Base-by-base conservation (phyloP, 2,329 filamentous ascomycete genomes). In the Cladosporium halotolerans region DNA sequence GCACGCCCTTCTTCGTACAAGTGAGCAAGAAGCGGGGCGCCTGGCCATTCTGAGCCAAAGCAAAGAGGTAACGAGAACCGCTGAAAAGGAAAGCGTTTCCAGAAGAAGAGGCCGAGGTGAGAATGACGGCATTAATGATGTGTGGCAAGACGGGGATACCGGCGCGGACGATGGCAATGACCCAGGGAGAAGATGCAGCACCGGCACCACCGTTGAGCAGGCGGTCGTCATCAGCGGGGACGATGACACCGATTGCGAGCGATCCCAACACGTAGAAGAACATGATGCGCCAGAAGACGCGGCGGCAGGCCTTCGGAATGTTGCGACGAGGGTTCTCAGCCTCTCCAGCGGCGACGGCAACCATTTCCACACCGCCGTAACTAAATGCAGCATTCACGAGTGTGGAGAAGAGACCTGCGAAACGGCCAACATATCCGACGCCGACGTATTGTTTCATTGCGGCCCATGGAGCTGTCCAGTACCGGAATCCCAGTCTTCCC, bases 1-100 rank as follows among this genome's bases (percentile, higher is more conserved):
- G 72, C 95, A 90, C 60, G 95, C 83, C 69, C 95, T 95, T 46
- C 81, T 81, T 76, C 63, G 84, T 81, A 58, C 84, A 77, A 61
- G 82, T 80, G 31, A 75, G 72, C 10, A 58, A 57, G 61, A 81
- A 70, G 49, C 66, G 70, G 2, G 79, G 79, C 1, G 78, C 79
- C 58, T 79, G 77, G 3, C 72, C 68, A 58, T 77, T 77, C 59
- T 78, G 72, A 2, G 73, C 73, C 39, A 75, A 63, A 55, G 68
- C 70, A 58, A 78, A 79, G 9, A 81, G 70, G 53, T 75, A 76
- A 56, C 79, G 73, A 6, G 76, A 79, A 9, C 74, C 76, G 2
- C 74, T 73, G 61, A 77, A 76, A 49, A 90, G 72, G 62, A 79
- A 81, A 59, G 85, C 82, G 60, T 89, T 89, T 0, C 80, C 82